Evolutionary conservation across 2,329 filamentous ascomycete species (phyloP), one percentile per base, ranked within the genome.

Genomic region (Botryotinia globosa): DNA sequence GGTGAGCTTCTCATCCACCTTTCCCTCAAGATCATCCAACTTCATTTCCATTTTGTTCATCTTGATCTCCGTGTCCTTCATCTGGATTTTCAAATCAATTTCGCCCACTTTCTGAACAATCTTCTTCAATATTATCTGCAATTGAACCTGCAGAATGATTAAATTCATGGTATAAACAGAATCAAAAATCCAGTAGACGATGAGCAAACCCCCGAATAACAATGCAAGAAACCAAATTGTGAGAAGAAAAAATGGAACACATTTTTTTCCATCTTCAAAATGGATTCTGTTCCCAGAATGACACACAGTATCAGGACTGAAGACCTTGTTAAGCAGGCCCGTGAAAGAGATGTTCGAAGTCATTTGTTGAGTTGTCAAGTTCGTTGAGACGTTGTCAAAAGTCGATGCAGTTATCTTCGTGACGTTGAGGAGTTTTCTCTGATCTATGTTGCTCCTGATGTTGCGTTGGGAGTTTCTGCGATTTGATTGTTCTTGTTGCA

Each of bases 251-350:
- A 12, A 10, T 37, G 37, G 37, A 37, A 10, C 37, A 37, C 10
- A 37, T 37, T 12, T 12, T 37, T 37, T 37, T 37, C 37, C 37
- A 37, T 9, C 10, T 37, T 37, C 37, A 37, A 37, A 37, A 9
- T 37, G 9, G 10, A 37, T 37, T 37, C 8, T 37, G 12, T 10
- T 37, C 37, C 37, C 37, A 37, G 22, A 12, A 51, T 51, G 0
- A 25, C 10, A 3, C 25, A n/a, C 25, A 1, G 25, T n/a, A 16
- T n/a, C 12, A n/a, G 2, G 25, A n/a, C 25, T 54, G 12, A 14
- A 14, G 3, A 6, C 2, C n/a, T 8, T 16, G n/a, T 6, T 3
- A 18, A 56, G 12, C n/a, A 18, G 6, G 1, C 51, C n/a, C n/a
- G 29, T 7, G 3, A 56, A 29, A 56, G 51, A 18, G n/a, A 56